Evolutionary conservation across 306 rosid genomes (phyloP).

Genomic region (Ormosia emarginata): DNA sequence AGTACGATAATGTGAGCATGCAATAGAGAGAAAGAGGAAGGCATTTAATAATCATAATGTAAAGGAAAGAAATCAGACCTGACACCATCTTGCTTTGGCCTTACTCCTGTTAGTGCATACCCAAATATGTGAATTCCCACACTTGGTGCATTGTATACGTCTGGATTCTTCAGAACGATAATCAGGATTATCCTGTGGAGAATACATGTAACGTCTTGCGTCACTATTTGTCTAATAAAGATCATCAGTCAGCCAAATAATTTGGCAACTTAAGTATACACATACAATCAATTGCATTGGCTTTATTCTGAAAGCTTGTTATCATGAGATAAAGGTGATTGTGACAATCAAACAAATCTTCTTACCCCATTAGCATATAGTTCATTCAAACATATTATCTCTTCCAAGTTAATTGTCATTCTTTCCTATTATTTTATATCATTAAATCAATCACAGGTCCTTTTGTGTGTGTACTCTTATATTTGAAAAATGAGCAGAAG

Average conservation of each 20-base stretch:
- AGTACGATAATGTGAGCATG: neutral
- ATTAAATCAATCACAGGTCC: neutral
- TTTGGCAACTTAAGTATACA: neutral
- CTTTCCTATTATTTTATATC: neutral
- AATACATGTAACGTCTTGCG: neutral
- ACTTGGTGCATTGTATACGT: conserved; percentile 93
- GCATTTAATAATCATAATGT: neutral
- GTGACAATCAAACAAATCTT: neutral
- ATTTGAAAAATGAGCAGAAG: neutral
- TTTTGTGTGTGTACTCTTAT: neutral
- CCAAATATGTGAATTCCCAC: conserved; percentile 96
- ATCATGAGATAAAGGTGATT: neutral
- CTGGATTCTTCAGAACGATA: conserved; percentile 89
- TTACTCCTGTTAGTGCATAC: conserved; percentile 93
- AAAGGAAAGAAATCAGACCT: conserved; percentile 53
- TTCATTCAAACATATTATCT: neutral
- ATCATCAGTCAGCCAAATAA: neutral
- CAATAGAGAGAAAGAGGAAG: neutral
- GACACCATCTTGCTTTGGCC: conserved; percentile 97
- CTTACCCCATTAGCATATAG: neutral
- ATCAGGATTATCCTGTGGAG: conserved; percentile 61
- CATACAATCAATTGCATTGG: neutral
- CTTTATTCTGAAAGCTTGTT: neutral
- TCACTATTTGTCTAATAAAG: conserved; percentile 15
- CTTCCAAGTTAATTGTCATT: neutral